Base-by-base conservation (phyloP, 1,139 yeast species). In the Petasospora fabianii region DNA sequence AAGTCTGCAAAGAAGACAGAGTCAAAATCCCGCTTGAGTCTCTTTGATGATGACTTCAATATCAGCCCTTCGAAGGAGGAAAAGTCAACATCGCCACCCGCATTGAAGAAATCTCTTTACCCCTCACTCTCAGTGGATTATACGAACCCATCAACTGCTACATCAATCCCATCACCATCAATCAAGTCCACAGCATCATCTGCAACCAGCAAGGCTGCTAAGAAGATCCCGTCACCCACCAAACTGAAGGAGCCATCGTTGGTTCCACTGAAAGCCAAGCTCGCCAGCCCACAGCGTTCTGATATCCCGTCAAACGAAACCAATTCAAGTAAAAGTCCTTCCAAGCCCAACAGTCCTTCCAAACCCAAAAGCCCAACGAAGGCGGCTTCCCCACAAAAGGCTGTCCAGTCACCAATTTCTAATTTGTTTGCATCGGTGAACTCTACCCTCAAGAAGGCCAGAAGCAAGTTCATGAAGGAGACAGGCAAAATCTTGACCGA, bases 1-100 rank as follows among this genome's bases (percentile, higher is more conserved):
- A 66, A 63, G 38, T 61, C 66, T 5, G 50, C 57, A 3, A 54
- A 54, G 35, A 50, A 51, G 39, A 34, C 30, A 3, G 21, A 10
- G 4, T 9, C 27, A 6, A 43, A 43, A 18, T 27, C 36, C 26
- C 50, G 50, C 41, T 50, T 30, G 44, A 51, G 44, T 38, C 48
- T 35, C 32, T 53, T 43, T 35, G 47, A 43, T 35, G 46, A 41
- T 30, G 42, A 39, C 34, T 29, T 36, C 33, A 41, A 38, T 10
- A 34, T 42, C n/a, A 40, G 34, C 13, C 31, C 46, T 16, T 34
- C 42, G 5, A 31, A 32, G 7, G 46, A 38, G 12, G 40, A 36
- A 21, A 40, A 31, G 18, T 11, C 20, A 6, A 26, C 41, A 26
- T 48, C 42, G 18, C 37, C 29, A 29, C 36, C 27, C 27, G 36